Percentiles rank a stretch among this genome's conserved stretches.
Conservation (phyloP, 768 basidiomycete species). For the Podaxis sp. region DNA sequence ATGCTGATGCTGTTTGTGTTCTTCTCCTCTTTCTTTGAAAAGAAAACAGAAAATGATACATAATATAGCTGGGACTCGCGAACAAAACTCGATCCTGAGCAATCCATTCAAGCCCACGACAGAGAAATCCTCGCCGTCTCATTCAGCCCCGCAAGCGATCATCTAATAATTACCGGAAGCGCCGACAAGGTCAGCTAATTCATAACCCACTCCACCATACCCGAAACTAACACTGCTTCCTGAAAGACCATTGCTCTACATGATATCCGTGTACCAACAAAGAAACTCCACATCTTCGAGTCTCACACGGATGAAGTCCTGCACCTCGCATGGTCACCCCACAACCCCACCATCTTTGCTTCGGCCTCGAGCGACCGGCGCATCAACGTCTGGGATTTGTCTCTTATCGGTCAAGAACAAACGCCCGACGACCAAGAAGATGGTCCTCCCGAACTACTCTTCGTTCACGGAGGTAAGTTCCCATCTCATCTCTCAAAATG, state of each 20-base stretch:
- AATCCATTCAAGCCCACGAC: constrained; percentile 82
- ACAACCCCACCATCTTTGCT: constrained; percentile 88
- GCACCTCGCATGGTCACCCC: constrained; percentile 94
- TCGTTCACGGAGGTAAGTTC: constrained; percentile 84
- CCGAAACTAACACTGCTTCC: not conserved
- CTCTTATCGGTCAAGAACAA: constrained; percentile 91
- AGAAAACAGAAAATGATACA: constrained; percentile 4
- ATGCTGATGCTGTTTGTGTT: constrained; percentile 83
- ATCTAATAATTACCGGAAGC: constrained; percentile 86
- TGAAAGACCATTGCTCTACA: constrained; percentile 82
- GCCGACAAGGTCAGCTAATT: constrained; percentile 73
- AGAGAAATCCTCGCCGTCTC: constrained; percentile 89
- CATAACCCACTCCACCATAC: not conserved
- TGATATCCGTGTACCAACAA: constrained; percentile 74
- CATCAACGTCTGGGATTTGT: constrained; percentile 93
- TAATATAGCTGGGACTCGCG: constrained; percentile 87
- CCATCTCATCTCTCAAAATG: too few relatives aligned
- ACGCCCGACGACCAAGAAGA: constrained; percentile 98
- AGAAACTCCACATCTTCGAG: constrained; percentile 87
- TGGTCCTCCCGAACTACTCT: constrained; percentile 93
- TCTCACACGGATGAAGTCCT: constrained; percentile 94
- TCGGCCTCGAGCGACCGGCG: constrained; percentile 93
- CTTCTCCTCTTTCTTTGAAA: not conserved
- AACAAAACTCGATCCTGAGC: constrained; percentile 61
- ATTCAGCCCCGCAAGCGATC: constrained; percentile 80